A percentile compares a stretch with the other conserved stretches of the same genome.
These are phyloP conservation scores for Cynara cardunculus DNA, from an alignment of 129 eudicot species.

Conservation along the genomic window DNA sequence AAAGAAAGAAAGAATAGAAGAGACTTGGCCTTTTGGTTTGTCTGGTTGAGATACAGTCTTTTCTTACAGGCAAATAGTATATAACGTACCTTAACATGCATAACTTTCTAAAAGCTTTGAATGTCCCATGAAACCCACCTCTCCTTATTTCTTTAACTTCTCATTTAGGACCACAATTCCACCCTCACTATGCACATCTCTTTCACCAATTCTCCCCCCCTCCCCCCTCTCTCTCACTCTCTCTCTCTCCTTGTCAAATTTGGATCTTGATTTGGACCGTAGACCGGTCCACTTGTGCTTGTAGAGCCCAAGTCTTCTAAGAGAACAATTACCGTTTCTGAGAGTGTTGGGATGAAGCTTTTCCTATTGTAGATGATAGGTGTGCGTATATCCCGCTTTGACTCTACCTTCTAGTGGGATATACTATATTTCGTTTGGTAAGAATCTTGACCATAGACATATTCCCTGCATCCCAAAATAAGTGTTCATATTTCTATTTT, in stretches of 20 bases:
- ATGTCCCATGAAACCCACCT: constrained; percentile 44
- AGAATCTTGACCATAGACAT: not conserved
- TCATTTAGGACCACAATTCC: constrained; percentile 37
- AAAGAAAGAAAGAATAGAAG: constrained; percentile 48
- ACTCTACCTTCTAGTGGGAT: not conserved
- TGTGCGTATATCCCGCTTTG: not conserved
- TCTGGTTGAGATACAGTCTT: constrained; percentile 59
- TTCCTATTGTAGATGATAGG: not conserved
- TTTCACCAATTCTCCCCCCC: constrained; percentile 7
- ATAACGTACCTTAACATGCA: constrained; percentile 48
- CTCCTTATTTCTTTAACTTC: constrained; percentile 36
- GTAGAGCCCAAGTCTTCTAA: not conserved
- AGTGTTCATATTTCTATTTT: not conserved
- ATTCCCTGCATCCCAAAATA: not conserved
- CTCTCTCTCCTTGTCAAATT: not conserved
- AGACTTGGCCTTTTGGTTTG: constrained; percentile 63
- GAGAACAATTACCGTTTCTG: not conserved
- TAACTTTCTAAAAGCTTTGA: constrained; percentile 78
- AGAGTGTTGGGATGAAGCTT: not conserved
- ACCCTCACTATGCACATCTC: constrained; percentile 24
- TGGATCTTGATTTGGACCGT: not conserved
- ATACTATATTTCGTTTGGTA: not conserved
- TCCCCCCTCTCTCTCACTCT: not conserved
- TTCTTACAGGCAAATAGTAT: constrained; percentile 69
- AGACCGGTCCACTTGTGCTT: not conserved